Evolutionary conservation across 805 yeast species (phyloP), one percentile per base, ranked within the genome.

Genomic region (Candida patagonica): DNA sequence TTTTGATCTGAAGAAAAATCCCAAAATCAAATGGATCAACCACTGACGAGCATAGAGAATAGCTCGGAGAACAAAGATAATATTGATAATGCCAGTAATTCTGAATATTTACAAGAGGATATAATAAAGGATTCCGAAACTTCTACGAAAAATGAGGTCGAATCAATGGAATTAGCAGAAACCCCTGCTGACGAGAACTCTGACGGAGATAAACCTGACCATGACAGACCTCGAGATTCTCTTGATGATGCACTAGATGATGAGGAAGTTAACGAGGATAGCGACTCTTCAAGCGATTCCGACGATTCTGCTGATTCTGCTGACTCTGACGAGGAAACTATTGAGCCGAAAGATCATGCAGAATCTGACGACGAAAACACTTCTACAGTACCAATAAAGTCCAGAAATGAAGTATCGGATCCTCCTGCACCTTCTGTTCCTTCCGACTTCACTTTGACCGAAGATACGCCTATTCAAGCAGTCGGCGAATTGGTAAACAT

Each of bases 321-420:
- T 17, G 38, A 38, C 40, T 26, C 36, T 21, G 44, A 10, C 36
- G 43, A 17, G 22, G 46, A 29, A 22, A 40, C 16, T 23, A 41
- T 26, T 4, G 25, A 23, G 29, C 37, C 20, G 22, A 33, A 25
- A 8, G 49, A 42, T 6, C 42, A 24, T 20, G 36, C 24, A 9
- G 43, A 38, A 19, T 29, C 44, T 9, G 53, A 47, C 3, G 59
- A 48, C 17, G 56, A 50, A 34, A 49, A 38, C 7, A 55, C 44
- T 10, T 44, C 30, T 9, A 36, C 13, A 1, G 86, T 76, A 0
- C 94, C 95, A 1, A 82, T 89, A 17, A 58, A 66, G 23, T 86
- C 96, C 1, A 79, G 77, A 43, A 80, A 89, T 55, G 97, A 89
- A 53, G 59, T 78, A 2, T 48, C 61, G 0, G 86, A 84, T 39